Evolutionary conservation across 306 rosid genomes (phyloP).

Genomic region (Inga leiocalycina): DNA sequence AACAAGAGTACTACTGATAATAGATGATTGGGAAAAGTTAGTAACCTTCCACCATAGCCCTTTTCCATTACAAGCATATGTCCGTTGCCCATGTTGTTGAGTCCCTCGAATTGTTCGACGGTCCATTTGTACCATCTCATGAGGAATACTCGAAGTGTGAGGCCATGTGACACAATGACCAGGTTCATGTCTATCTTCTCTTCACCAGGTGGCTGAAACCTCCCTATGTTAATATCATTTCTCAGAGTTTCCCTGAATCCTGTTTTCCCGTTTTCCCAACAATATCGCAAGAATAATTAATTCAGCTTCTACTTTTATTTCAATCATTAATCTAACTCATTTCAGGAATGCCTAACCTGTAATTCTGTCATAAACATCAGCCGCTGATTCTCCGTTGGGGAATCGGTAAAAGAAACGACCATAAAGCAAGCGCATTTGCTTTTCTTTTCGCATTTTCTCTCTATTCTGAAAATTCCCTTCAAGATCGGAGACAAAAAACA

Average conservation of each 20-base stretch:
- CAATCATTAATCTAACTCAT: neutral
- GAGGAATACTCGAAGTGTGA: constrained; percentile 83
- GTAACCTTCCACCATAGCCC: constrained; percentile 91
- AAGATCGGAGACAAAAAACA: neutral
- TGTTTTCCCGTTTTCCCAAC: constrained; percentile 13
- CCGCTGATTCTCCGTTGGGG: constrained; percentile 92
- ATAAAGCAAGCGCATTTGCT: constrained; percentile 55
- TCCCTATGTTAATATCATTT: constrained; percentile 76
- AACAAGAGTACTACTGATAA: neutral
- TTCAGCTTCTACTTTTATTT: neutral
- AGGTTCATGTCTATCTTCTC: constrained; percentile 64
- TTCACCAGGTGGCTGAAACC: constrained; percentile 81
- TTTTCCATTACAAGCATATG: constrained; percentile 70
- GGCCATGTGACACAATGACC: constrained; percentile 81
- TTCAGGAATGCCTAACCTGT: constrained; percentile 52
- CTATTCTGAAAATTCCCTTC: constrained; percentile 89
- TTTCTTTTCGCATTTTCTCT: constrained; percentile 74
- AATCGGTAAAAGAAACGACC: constrained; percentile 96
- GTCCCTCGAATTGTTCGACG: constrained; percentile 72
- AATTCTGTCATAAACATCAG: constrained; percentile 94
- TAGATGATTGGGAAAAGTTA: neutral
- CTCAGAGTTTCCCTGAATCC: constrained; percentile 91
- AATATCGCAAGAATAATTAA: neutral
- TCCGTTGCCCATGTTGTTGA: constrained; percentile 70
- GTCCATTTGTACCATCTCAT: constrained; percentile 99